These are phyloP conservation scores for Eudorina sp. DNA, from an alignment of 139 green algal genomes.

Conservation along the genomic window DNA sequence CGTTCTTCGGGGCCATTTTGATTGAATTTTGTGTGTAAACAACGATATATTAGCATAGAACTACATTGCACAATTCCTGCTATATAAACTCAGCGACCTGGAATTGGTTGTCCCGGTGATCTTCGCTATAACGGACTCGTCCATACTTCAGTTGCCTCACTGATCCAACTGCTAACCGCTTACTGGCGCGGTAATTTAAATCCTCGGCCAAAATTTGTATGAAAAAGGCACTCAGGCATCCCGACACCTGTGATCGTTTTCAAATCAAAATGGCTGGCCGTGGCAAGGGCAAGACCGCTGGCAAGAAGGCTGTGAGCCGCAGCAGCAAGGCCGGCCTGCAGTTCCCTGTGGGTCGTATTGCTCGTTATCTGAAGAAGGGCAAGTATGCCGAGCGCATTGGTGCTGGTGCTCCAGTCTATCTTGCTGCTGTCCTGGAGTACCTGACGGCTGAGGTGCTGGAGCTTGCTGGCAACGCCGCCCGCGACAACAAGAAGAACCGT, in stretches of 20 bases:
- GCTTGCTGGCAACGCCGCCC: conserved; percentile 88
- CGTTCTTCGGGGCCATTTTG: conserved; percentile 1
- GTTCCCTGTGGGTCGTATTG: conserved; percentile 90
- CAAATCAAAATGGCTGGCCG: conserved; percentile 13
- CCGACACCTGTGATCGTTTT: too few species aligned
- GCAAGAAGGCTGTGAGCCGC: conserved; percentile 72
- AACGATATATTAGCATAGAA: background rate
- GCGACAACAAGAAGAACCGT: conserved; percentile 96
- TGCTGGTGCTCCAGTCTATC: conserved; percentile 73
- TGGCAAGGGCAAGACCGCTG: conserved; percentile 30
- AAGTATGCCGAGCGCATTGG: conserved; percentile 73
- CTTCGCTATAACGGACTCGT: too few species aligned
- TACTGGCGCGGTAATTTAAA: too few species aligned
- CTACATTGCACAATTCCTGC: too few species aligned
- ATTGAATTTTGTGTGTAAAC: background rate
- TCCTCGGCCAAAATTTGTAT: background rate
- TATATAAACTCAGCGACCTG: too few species aligned
- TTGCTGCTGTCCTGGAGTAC: conserved; percentile 71
- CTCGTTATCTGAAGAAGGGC: conserved; percentile 87
- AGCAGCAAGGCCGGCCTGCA: conserved; percentile 92
- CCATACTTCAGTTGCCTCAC: too few species aligned
- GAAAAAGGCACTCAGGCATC: too few species aligned
- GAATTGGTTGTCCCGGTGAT: too few species aligned
- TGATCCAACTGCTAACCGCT: background rate
- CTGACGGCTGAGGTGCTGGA: conserved; percentile 85